A percentile compares a stretch with the other conserved stretches of the same genome.
phyloP scores from a whole-genome alignment of 1,284 basidiomycete genomes.

The Ustilago esculenta region DNA sequence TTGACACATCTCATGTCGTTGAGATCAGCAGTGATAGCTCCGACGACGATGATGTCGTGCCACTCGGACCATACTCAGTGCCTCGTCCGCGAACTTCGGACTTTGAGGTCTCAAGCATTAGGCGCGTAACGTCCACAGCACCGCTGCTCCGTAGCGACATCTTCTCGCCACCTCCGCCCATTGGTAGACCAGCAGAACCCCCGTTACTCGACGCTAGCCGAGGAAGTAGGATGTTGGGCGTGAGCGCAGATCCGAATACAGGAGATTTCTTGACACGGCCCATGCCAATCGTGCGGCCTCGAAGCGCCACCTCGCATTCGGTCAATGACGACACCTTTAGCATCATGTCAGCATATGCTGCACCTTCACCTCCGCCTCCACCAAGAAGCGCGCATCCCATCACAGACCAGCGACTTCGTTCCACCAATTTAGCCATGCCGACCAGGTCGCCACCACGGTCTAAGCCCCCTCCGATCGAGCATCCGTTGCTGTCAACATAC shows the following conservation, averaged over 20 bases:
- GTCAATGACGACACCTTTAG: constrained; percentile 25
- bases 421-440: constrained; percentile 31
- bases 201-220: background rate
- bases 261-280: constrained; percentile 33
- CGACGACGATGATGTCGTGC: constrained; percentile 16
- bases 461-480: constrained; percentile 46
- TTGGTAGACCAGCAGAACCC: constrained; percentile 13
- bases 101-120: constrained; percentile 27
- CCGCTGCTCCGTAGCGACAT: constrained; percentile 3
- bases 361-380: background rate
- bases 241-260: constrained; percentile 29
- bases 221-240: constrained; percentile 7
- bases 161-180: constrained; percentile 22
- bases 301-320: constrained; percentile 1
- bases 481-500: constrained; percentile 52
- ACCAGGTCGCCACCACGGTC: constrained; percentile 37
- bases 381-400: constrained; percentile 31
- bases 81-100: constrained; percentile 3
- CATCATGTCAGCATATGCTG: constrained; percentile 14
- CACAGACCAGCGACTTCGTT: constrained; percentile 34
- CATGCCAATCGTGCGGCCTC: constrained; percentile 31
- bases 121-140: constrained; percentile 9
- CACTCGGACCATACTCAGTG: constrained; percentile 2
- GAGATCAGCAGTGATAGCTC: constrained; percentile 47
- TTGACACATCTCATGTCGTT: constrained; percentile 12